A percentile compares a stretch with the other conserved stretches of the same genome.
Evolutionary conservation across 73 alveolate genomes (phyloP).

Genomic region (Tetrahymena thermophila): DNA sequence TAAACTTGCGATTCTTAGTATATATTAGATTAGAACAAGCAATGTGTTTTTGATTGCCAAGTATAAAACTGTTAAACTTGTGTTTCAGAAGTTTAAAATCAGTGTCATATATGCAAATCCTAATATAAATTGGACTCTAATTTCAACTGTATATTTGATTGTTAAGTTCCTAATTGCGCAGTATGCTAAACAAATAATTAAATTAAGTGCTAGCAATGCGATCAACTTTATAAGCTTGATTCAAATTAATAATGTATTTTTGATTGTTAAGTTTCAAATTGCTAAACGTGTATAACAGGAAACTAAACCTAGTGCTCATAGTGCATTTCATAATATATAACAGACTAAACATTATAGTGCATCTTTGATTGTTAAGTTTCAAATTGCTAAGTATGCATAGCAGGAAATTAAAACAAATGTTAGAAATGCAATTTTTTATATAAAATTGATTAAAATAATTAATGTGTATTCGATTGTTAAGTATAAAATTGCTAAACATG

Average conservation of each 20-base stretch:
- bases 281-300: neutral
- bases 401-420: neutral
- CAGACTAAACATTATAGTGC: neutral
- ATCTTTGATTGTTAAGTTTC: neutral
- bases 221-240: neutral
- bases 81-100: neutral
- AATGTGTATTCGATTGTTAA: neutral
- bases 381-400: neutral
- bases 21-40: neutral
- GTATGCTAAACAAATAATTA: neutral
- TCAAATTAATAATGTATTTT: neutral
- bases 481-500: neutral
- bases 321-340: neutral
- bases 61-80: neutral
- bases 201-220: neutral
- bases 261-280: neutral
- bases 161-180: neutral
- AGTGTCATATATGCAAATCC: neutral
- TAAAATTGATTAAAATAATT: neutral
- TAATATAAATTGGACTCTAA: neutral
- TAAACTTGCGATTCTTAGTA: neutral
- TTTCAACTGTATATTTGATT: neutral
- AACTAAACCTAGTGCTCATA: neutral
- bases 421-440: neutral
- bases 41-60: neutral